Evolutionary conservation across 2,329 filamentous ascomycete genomes (phyloP), one percentile per base, ranked within the genome.

Genomic region (Fusarium zealandicum): DNA sequence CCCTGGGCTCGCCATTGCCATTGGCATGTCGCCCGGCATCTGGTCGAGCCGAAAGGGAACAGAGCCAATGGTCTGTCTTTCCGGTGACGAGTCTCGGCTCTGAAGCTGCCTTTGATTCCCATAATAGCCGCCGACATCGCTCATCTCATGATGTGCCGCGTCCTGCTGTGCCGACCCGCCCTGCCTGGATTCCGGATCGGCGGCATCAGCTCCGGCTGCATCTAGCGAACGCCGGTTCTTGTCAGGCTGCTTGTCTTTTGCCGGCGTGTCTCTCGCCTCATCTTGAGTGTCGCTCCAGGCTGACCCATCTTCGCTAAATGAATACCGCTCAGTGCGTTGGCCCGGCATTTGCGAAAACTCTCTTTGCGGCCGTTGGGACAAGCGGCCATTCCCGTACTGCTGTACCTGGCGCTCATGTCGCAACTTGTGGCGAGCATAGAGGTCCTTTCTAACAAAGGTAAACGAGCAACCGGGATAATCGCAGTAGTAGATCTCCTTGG

Each of bases 401-500:
- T 68, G 53, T 5, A 64, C 60, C 37, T 68, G 66, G 4, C 66
- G 61, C 18, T 68, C 66, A 35, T 68, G 66, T 36, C 66, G 64
- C 38, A 68, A 14, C 40, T 68, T 68, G 42, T 68, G 66, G 13
- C 66, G 66, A 5, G 66, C 66, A 31, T 63, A 68, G 12, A 68
- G 64, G 46, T 68, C 66, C 45, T 68, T 68, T 18, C 66, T 65
- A 25, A 68, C 66, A 43, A 68, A 68, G 13, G 66, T 67, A 32
- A 68, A 68, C 18, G 66, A 68, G 45, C 66, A 68, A 11, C 67
- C 66, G 16, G 66, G 65, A 22, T 68, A 68, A 31, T 68, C 64
- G 28, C 66, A 68, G 22, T 68, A 66, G 43, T 68, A 68, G n/a
- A 68, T 68, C 49, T 68, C 66, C 51, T 68, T 68, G 30, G 66